Percentiles rank a stretch among this genome's conserved stretches.
Evolutionary conservation across 1,284 basidiomycete genomes (phyloP).

Genomic region (Schizophyllum amplum): DNA sequence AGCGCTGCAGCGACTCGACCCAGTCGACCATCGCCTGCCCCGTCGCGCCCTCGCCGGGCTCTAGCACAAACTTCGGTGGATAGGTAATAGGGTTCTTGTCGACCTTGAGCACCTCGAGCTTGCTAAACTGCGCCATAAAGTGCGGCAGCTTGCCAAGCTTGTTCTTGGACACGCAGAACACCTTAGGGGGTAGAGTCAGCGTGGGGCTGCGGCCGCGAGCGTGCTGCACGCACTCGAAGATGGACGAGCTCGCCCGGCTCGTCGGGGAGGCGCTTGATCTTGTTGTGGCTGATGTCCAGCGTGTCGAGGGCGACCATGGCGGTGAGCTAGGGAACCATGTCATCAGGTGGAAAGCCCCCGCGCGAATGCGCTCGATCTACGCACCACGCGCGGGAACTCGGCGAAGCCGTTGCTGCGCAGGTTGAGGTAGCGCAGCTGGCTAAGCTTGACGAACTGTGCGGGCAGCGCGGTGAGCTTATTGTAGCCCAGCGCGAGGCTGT

Average conservation of each 20-base stretch:
- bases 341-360: slow-evolving; percentile 3
- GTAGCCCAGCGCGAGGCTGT: slow-evolving; percentile 79
- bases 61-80: slow-evolving; percentile 62
- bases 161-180: slow-evolving; percentile 85
- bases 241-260: slow-evolving; percentile 75
- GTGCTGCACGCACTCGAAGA: slow-evolving; percentile 52
- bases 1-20: slow-evolving; percentile 65
- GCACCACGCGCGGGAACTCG: slow-evolving; percentile 80
- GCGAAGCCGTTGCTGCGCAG: slow-evolving; percentile 84
- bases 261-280: slow-evolving; percentile 73
- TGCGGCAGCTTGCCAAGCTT: slow-evolving; percentile 72
- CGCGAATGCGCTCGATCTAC: slow-evolving; percentile 30
- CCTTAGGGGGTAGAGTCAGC: slow-evolving; percentile 34
- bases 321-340: slow-evolving; percentile 53
- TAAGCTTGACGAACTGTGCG: slow-evolving; percentile 68
- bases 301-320: slow-evolving; percentile 87
- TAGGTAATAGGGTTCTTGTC: slow-evolving; percentile 92
- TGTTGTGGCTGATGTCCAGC: slow-evolving; percentile 91
- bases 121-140: slow-evolving; percentile 70
- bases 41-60: slow-evolving; percentile 32
- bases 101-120: slow-evolving; percentile 77
- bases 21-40: slow-evolving; percentile 55
- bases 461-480: slow-evolving; percentile 82
- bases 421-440: slow-evolving; percentile 85
- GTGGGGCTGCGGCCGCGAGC: background rate